Conservation (phyloP, 1,139 yeast species). For the Candida glucosophila region DNA sequence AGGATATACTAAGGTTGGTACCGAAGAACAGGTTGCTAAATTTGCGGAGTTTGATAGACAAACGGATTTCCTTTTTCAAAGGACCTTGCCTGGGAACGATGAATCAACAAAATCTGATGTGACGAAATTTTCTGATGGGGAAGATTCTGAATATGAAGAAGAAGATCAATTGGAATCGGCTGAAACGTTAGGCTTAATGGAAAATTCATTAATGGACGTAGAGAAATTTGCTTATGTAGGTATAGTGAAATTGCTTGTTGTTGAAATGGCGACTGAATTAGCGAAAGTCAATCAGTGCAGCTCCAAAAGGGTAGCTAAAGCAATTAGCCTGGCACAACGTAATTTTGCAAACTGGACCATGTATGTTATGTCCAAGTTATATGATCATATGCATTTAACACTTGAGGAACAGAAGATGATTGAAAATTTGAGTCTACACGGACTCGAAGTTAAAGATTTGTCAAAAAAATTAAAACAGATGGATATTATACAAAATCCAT, state of each 20-base stretch:
- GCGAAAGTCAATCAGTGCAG: slow-evolving; percentile 51
- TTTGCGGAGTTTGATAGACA: slow-evolving; percentile 67
- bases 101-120: slow-evolving; percentile 12
- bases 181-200: slow-evolving; percentile 72
- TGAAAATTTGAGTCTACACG: slow-evolving; percentile 77
- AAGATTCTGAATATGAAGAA: slow-evolving; percentile 20
- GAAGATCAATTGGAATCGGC: slow-evolving; percentile 40
- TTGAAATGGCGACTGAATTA: slow-evolving; percentile 73
- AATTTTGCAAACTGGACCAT: slow-evolving; percentile 84
- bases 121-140: slow-evolving; percentile 13
- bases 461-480: slow-evolving; percentile 46
- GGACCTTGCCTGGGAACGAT: slow-evolving; percentile 5
- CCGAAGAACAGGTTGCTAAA: slow-evolving; percentile 77
- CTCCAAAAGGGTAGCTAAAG: slow-evolving; percentile 46
- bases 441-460: slow-evolving; percentile 67
- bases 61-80: slow-evolving; percentile 72
- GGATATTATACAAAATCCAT: slow-evolving; percentile 25
- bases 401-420: slow-evolving; percentile 81
- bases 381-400: slow-evolving; percentile 69
- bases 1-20: slow-evolving; percentile 87
- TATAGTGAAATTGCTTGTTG: slow-evolving; percentile 62
- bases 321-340: slow-evolving; percentile 63
- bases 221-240: slow-evolving; percentile 94
- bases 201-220: slow-evolving; percentile 68
- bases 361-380: slow-evolving; percentile 60